Conservation (phyloP, 257 asterid genomes). For the Datura wrightii region DNA sequence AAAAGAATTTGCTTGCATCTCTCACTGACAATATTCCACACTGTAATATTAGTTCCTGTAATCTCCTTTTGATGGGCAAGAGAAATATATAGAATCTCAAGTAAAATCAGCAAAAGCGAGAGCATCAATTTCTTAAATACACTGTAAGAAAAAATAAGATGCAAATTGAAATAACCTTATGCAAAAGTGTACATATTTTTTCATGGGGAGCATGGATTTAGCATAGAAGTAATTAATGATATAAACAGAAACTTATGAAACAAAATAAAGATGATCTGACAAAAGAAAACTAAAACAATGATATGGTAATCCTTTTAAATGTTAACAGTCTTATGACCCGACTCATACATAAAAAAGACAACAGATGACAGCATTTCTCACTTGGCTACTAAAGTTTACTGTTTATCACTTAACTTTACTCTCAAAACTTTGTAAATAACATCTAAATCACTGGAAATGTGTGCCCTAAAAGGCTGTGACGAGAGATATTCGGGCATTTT, state of each 20-base stretch:
- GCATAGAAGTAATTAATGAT: constrained; percentile 5
- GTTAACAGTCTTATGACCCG: neutral
- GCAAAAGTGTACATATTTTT: neutral
- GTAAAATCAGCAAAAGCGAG: constrained; percentile 21
- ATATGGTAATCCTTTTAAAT: neutral
- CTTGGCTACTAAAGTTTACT: constrained; percentile 19
- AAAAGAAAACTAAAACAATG: neutral
- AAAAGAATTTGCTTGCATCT: neutral
- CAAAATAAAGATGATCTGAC: neutral
- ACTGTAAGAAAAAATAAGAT: neutral
- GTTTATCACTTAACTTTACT: constrained; percentile 5
- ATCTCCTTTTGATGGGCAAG: neutral
- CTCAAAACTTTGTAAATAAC: neutral
- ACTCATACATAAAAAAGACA: neutral
- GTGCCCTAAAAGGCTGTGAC: neutral
- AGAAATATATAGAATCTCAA: constrained; percentile 15
- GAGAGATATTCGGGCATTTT: neutral
- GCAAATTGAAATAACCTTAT: neutral
- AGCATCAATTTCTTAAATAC: constrained; percentile 3
- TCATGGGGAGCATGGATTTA: neutral
- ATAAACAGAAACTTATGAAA: neutral
- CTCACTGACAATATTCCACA: neutral
- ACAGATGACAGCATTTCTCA: constrained; percentile 3
- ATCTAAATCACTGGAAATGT: constrained; percentile 19
- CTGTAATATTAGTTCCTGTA: neutral